These are phyloP conservation scores for Leccinellum albellum DNA, from an alignment of 768 basidiomycete species.

Conservation along the genomic window DNA sequence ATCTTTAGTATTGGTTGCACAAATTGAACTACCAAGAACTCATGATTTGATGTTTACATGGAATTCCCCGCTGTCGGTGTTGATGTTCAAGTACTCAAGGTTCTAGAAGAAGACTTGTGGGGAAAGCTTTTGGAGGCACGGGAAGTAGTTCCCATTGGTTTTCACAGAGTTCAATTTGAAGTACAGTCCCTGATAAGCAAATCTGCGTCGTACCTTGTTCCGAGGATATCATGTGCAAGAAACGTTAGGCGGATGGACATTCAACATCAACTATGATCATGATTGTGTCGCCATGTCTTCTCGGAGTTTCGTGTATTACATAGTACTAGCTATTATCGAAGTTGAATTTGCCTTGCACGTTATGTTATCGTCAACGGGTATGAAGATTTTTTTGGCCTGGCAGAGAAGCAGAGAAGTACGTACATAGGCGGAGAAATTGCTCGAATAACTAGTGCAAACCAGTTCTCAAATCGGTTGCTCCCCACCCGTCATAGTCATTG, in stretches of 20 bases:
- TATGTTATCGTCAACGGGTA: not conserved
- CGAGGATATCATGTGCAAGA: not conserved
- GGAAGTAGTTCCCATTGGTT: no score
- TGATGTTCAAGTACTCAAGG: not conserved
- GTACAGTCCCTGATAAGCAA: not conserved
- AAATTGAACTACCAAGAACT: not conserved
- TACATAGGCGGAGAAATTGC: no score
- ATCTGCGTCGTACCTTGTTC: not conserved
- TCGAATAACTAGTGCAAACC: no score
- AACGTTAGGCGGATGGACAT: not conserved
- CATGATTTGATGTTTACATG: not conserved
- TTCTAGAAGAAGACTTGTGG: not conserved
- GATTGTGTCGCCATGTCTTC: not conserved
- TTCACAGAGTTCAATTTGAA: not conserved
- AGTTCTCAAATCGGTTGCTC: not conserved
- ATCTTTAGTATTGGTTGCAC: not conserved
- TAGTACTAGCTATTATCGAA: not conserved
- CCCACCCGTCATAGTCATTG: not conserved
- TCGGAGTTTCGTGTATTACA: no score
- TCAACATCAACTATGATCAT: not conserved
- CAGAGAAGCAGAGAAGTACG: no score
- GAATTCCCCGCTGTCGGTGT: not conserved
- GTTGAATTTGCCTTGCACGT: not conserved
- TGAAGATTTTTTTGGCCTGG: not conserved
- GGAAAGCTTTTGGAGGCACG: not conserved